Evolutionary conservation across 2,329 filamentous ascomycete genomes (phyloP).

Genomic region (Verticillium zaregamsianum): DNA sequence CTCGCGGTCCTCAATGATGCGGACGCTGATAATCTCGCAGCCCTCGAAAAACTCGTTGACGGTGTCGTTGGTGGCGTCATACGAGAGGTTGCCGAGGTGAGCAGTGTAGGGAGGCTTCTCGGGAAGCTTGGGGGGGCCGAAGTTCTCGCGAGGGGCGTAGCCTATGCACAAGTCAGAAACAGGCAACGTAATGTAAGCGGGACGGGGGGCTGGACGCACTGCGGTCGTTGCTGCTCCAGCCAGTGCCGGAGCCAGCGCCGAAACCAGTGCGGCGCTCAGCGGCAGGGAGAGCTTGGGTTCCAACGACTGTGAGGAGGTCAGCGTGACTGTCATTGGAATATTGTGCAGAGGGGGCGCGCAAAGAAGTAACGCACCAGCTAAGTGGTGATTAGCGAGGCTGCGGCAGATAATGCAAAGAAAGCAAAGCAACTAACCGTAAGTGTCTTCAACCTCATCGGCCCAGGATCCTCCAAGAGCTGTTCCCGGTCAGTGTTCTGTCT

Average conservation of each 20-base stretch:
- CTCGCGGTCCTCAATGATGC: slow-evolving; percentile 95
- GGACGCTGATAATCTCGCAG: slow-evolving; percentile 84
- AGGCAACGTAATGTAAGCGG: slow-evolving; percentile 5
- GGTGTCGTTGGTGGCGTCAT: slow-evolving; percentile 81
- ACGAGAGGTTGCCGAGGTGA: slow-evolving; percentile 94
- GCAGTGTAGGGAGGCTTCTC: slow-evolving; percentile 92
- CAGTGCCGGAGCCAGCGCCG: slow-evolving; percentile 18
- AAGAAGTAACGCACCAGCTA: slow-evolving; percentile 29
- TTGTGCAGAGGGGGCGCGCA: background rate
- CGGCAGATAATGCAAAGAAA: background rate
- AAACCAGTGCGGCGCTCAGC: slow-evolving; percentile 25
- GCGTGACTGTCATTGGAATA: background rate
- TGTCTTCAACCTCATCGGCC: slow-evolving; percentile 98
- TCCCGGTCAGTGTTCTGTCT: slow-evolving; percentile 18
- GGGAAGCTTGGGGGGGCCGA: slow-evolving; percentile 67
- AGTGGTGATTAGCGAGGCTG: slow-evolving; percentile 20
- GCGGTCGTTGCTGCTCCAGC: slow-evolving; percentile 38
- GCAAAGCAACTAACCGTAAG: slow-evolving; percentile 58
- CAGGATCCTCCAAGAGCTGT: slow-evolving; percentile 71
- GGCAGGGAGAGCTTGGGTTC: slow-evolving; percentile 54
- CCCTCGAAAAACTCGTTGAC: slow-evolving; percentile 81
- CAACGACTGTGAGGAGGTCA: slow-evolving; percentile 22
- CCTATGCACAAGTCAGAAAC: slow-evolving; percentile 31
- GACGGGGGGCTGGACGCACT: slow-evolving; percentile 27
- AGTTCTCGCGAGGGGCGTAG: slow-evolving; percentile 60